These are phyloP conservation scores for Phytopythium aichiense DNA, from an alignment of 352 stramenopile genomes.

Conservation along the genomic window DNA sequence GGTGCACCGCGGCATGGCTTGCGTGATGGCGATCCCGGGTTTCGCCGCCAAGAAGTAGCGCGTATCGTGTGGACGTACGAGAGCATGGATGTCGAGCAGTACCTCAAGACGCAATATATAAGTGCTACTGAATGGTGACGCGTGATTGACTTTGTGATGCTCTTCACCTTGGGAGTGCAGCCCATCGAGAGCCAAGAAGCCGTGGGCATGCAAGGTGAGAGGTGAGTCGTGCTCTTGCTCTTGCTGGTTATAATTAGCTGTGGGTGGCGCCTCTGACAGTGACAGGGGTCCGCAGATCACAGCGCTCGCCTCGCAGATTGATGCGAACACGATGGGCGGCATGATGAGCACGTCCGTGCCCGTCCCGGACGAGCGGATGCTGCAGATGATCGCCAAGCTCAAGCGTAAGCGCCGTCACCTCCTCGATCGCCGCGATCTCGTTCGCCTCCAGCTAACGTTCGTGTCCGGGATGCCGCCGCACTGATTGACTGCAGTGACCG, in stretches of 20 bases:
- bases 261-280: neutral
- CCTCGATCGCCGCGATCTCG: neutral
- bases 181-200: neutral
- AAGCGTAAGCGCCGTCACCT: constrained; percentile 28
- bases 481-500: constrained; percentile 35
- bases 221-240: constrained; percentile 2
- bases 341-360: constrained; percentile 45
- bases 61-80: neutral
- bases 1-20: constrained; percentile 53
- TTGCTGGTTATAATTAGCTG: constrained; percentile 14
- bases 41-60: constrained; percentile 1
- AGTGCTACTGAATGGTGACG: neutral
- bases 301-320: no score
- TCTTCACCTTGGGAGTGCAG: neutral
- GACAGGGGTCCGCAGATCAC: neutral
- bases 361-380: constrained; percentile 60
- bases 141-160: neutral
- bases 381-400: constrained; percentile 64
- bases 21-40: constrained; percentile 34
- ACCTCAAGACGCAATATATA: neutral
- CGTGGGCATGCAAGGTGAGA: neutral
- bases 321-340: constrained; percentile 30
- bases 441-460: neutral
- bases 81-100: neutral
- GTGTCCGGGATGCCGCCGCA: no score